Conservation (phyloP, 129 eudicot species). For the Escallonia herrerae region DNA sequence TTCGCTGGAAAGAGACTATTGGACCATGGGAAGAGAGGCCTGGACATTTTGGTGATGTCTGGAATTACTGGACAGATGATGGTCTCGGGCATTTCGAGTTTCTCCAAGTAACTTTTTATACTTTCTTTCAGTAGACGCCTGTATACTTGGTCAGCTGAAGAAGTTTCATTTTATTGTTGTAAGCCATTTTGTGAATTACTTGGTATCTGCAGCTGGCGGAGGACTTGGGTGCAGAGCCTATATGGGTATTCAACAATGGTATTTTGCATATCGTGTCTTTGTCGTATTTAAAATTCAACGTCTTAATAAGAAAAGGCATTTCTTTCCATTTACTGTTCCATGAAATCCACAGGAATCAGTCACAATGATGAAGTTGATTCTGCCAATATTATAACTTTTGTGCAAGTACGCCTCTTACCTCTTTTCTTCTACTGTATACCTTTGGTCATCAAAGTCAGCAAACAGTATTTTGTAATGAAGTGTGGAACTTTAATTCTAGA, state of each 20-base stretch:
- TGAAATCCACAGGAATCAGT: constrained; percentile 50
- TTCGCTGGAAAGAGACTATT: constrained; percentile 86
- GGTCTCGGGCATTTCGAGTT: constrained; percentile 89
- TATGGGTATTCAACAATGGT: constrained; percentile 96
- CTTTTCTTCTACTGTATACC: neutral
- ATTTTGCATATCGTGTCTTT: constrained; percentile 7
- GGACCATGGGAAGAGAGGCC: constrained; percentile 96
- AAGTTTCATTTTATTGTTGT: neutral
- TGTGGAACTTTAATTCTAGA: too few species aligned
- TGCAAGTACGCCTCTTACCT: constrained; percentile 45
- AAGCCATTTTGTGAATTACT: neutral
- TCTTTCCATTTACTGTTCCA: neutral
- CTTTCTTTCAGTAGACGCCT: neutral
- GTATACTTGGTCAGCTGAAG: neutral
- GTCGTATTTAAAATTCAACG: neutral
- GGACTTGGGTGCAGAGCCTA: constrained; percentile 81
- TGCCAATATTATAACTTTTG: constrained; percentile 47
- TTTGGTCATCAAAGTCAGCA: too few species aligned
- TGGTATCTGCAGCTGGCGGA: constrained; percentile 66
- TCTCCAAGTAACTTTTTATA: constrained; percentile 50
- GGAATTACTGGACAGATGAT: constrained; percentile 98
- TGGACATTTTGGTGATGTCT: constrained; percentile 85
- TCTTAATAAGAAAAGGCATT: neutral
- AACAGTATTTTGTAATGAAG: too few species aligned
- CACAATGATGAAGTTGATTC: constrained; percentile 54